Conservation (phyloP, 2,329 filamentous ascomycete species). For the Apiospora koreana region DNA sequence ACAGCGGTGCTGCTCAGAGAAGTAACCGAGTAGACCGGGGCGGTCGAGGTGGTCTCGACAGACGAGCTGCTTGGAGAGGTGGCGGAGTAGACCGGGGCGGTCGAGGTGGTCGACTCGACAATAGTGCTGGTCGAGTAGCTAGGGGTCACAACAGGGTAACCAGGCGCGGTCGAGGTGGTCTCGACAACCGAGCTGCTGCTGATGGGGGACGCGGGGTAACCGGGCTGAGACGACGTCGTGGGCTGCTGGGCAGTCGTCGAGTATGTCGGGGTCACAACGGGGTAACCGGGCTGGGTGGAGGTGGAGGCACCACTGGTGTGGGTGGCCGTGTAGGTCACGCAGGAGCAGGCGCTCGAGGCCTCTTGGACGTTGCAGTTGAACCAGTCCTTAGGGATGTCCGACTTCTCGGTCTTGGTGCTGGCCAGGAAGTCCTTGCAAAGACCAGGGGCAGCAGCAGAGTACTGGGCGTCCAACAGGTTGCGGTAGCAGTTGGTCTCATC, state of each 20-base stretch:
- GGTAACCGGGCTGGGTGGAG: slow-evolving; percentile 5
- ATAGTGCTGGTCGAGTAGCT: not conserved
- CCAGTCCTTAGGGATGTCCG: not conserved
- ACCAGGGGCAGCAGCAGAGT: not conserved
- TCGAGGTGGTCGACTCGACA: not conserved
- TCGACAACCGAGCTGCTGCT: not conserved
- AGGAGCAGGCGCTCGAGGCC: not conserved
- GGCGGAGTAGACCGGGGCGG: not conserved
- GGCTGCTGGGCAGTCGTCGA: slow-evolving; percentile 4
- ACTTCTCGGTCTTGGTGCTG: not conserved
- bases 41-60: not conserved
- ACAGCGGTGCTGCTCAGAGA: not conserved
- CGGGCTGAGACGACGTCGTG: not conserved
- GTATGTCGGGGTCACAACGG: not conserved
- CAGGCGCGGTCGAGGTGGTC: not conserved
- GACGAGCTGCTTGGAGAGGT: not conserved
- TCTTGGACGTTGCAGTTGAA: not conserved
- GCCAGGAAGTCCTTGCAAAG: not conserved
- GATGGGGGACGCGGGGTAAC: not conserved
- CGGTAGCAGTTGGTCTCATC: not conserved
- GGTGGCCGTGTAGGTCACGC: not conserved
- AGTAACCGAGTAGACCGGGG: no score
- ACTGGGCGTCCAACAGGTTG: not conserved
- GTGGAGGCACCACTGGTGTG: not conserved
- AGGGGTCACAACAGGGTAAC: not conserved